Percentiles rank a stretch among this genome's conserved stretches.
Evolutionary conservation across 2,329 filamentous ascomycete species (phyloP).

Genomic region (Trichoderma guizhouense): DNA sequence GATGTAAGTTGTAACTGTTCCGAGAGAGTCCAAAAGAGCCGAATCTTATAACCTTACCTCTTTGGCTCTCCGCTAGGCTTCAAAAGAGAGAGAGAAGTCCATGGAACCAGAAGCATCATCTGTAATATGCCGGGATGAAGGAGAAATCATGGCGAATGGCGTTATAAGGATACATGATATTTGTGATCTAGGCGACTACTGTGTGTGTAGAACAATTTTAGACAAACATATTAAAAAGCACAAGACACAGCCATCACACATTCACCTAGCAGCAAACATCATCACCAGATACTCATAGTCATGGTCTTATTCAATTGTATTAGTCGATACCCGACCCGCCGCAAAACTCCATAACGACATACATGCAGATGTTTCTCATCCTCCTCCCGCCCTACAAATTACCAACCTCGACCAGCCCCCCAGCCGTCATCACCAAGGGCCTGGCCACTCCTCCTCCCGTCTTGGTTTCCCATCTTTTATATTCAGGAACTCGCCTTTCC

Average conservation of each 20-base stretch:
- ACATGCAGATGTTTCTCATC: conserved; percentile 10
- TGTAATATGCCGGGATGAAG: neutral
- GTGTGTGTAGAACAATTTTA: neutral
- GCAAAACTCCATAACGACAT: conserved; percentile 14
- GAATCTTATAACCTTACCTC: neutral
- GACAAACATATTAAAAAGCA: neutral
- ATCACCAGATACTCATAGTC: neutral
- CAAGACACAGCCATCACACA: neutral
- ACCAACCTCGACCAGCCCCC: neutral
- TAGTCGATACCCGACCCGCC: conserved; percentile 4
- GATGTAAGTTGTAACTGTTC: neutral
- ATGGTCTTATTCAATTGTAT: conserved; percentile 10
- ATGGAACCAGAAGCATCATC: neutral
- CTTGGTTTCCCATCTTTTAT: neutral
- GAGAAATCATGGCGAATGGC: neutral
- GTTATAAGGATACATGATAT: neutral
- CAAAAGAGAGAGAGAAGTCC: neutral
- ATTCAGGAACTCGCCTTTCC: neutral
- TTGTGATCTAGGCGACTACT: neutral
- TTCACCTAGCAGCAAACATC: neutral
- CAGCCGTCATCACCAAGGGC: neutral
- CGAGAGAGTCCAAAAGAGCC: neutral
- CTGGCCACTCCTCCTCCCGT: neutral
- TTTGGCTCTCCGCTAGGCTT: neutral
- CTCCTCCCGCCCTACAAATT: neutral